Percentiles rank a stretch among this genome's conserved stretches.
Evolutionary conservation across 177 flowering plant species (phyloP).

Genomic region (Vitis hybrid): DNA sequence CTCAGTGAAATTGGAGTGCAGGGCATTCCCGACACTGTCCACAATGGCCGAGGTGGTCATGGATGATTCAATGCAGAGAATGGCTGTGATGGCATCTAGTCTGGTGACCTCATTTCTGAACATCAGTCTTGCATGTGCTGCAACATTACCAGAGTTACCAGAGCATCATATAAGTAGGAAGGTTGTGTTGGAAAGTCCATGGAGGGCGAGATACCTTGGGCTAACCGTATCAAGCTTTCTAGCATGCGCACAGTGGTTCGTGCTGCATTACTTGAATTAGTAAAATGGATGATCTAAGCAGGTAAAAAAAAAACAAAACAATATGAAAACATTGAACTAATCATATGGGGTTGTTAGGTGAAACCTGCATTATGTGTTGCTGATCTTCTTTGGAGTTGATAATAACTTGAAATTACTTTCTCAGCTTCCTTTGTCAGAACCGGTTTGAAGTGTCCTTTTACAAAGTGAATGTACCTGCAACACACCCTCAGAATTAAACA

Average conservation of each 20-base stretch:
- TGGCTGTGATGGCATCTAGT: slow-evolving; percentile 84
- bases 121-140: slow-evolving; percentile 99
- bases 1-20: slow-evolving; percentile 90
- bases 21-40: slow-evolving; percentile 85
- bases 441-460: slow-evolving; percentile 75
- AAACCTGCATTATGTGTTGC: slow-evolving; percentile 87
- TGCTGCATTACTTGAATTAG: slow-evolving; percentile 26
- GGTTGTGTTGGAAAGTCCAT: not conserved
- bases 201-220: slow-evolving; percentile 60
- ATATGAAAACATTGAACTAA: too few species aligned
- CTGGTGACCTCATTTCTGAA: slow-evolving; percentile 87
- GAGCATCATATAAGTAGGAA: not conserved
- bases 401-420: slow-evolving; percentile 83
- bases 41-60: slow-evolving; percentile 63
- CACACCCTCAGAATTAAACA: not conserved
- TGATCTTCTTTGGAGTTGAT: slow-evolving; percentile 95
- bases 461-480: slow-evolving; percentile 80
- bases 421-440: slow-evolving; percentile 90
- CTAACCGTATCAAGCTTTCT: slow-evolving; percentile 92
- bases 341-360: not conserved
- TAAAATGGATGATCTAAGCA: not conserved
- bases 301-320: not conserved
- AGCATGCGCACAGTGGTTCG: slow-evolving; percentile 98
- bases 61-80: too few species aligned
- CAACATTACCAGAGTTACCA: slow-evolving; percentile 13